Evolutionary conservation across 129 eudicot species (phyloP).

Genomic region (Chrysanthemum lavandulifolium): DNA sequence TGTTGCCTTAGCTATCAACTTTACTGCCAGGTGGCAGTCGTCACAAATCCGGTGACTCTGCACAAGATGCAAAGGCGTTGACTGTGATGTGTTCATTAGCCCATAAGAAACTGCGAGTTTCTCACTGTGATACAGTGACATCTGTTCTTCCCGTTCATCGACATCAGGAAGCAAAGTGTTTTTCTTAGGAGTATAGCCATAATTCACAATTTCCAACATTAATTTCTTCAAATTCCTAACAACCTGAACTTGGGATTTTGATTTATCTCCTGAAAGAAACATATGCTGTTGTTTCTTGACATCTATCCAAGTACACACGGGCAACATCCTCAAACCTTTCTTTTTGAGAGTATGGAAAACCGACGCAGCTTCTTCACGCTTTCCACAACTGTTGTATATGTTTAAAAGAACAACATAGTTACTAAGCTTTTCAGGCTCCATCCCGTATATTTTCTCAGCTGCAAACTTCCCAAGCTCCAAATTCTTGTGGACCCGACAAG

Average conservation of each 20-base stretch:
- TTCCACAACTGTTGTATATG: constrained; percentile 58
- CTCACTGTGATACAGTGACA: constrained; percentile 68
- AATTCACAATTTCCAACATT: constrained; percentile 38
- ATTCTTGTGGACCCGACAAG: constrained; percentile 81
- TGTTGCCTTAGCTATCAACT: constrained; percentile 54
- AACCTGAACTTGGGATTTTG: constrained; percentile 45
- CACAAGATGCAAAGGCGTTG: constrained; percentile 66
- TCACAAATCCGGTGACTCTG: constrained; percentile 84
- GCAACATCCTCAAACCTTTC: constrained; percentile 68
- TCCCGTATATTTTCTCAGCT: constrained; percentile 70
- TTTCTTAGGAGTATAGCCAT: constrained; percentile 58
- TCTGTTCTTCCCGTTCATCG: constrained; percentile 58
- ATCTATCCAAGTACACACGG: constrained; percentile 81
- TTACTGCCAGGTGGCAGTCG: constrained; percentile 73
- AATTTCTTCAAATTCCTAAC: constrained; percentile 49
- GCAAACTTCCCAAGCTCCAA: constrained; percentile 72
- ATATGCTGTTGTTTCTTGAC: constrained; percentile 63
- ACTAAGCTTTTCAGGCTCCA: constrained; percentile 86
- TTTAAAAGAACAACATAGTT: constrained; percentile 73
- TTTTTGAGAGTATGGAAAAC: constrained; percentile 52
- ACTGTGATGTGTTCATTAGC: constrained; percentile 45
- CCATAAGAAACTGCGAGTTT: constrained; percentile 79
- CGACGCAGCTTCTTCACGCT: constrained; percentile 65
- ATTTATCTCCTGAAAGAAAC: constrained; percentile 58
- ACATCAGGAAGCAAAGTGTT: constrained; percentile 81